Base-by-base conservation (phyloP, 2,329 filamentous ascomycete genomes). In the Penicillium sp. region DNA sequence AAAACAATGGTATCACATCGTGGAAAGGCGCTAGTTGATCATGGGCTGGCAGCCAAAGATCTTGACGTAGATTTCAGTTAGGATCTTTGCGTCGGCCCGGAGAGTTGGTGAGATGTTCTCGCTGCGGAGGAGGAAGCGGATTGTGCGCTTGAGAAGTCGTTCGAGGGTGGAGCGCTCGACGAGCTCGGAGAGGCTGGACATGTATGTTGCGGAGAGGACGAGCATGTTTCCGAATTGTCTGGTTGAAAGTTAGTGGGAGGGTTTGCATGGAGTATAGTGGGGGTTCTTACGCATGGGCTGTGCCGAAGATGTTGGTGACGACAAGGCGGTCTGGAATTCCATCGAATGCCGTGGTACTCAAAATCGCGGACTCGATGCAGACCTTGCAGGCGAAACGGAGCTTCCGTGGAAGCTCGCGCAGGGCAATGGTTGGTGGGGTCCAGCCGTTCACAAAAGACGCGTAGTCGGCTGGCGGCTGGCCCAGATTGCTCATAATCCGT, bases 141-240 rank as follows among this genome's bases (percentile, higher is more conserved):
- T 89, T 0, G 91, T 97, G 51, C 81, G 82, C 32, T 74, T 64
- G 47, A 94, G 81, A 0, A 95, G 77, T 1, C 67, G 63, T 36
- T 77, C 71, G 6, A 95, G 71, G 2, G 73, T 69, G 0, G 76
- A 66, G 39, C 72, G 69, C 3, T 80, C 67, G 16, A 95, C 76
- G 24, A 81, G 78, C 4, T 72, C 65, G 4, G 70, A 70, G 1
- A 94, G 77, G 4, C 74, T 77, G 38, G 91, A 86, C 51, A 77
- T 79, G 68, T 82, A 90, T 3, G 85, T 86, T 1, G 91, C 89
- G 22, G 87, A 82, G 2, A 98, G 79, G n/a, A 94, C 88, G 40
- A 97, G 76, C 61, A 96, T 81, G 65, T 97, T 97, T 48, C 93
- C 91, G 74, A 94, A 98, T 88, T 98, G 93, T 5, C 90, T 95